Conservation (phyloP, 2,329 filamentous ascomycete genomes). For the Penicillium sp. region DNA sequence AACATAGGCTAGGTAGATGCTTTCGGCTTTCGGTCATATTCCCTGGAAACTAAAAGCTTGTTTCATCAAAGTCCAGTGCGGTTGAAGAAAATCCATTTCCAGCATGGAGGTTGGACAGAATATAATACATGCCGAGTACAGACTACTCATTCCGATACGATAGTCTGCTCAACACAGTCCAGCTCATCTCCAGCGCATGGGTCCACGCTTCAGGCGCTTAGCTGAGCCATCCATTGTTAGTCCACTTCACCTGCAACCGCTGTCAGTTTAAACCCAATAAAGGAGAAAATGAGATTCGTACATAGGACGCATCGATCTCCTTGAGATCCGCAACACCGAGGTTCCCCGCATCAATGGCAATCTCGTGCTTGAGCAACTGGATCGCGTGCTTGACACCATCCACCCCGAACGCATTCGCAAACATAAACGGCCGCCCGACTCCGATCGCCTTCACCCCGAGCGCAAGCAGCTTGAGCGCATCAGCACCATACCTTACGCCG, state of each 20-base stretch:
- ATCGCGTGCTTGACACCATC: constrained; percentile 23
- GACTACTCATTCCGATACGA: not conserved
- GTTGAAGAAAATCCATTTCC: not conserved
- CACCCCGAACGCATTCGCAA: constrained; percentile 27
- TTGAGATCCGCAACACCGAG: constrained; percentile 14
- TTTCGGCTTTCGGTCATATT: too few species aligned
- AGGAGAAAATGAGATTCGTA: not conserved
- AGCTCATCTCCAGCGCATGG: too few species aligned
- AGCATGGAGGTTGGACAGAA: not conserved
- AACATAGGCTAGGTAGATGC: too few species aligned
- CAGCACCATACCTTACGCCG: constrained; percentile 57
- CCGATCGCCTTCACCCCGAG: constrained; percentile 59
- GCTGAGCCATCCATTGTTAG: constrained; percentile 15
- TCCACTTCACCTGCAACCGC: constrained; percentile 12
- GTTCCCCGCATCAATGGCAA: constrained; percentile 19
- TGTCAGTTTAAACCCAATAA: not conserved
- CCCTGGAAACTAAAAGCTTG: too few species aligned
- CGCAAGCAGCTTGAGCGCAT: constrained; percentile 58
- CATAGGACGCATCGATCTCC: constrained; percentile 19
- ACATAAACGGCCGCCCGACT: constrained; percentile 44
- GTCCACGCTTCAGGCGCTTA: not conserved
- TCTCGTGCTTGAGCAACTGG: constrained; percentile 20
- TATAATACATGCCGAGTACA: not conserved
- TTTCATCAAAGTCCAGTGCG: too few species aligned
- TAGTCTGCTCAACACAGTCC: not conserved